Evolutionary conservation across 2,329 filamentous ascomycete species (phyloP).

Genomic region (Thermomyces lanuginosus): DNA sequence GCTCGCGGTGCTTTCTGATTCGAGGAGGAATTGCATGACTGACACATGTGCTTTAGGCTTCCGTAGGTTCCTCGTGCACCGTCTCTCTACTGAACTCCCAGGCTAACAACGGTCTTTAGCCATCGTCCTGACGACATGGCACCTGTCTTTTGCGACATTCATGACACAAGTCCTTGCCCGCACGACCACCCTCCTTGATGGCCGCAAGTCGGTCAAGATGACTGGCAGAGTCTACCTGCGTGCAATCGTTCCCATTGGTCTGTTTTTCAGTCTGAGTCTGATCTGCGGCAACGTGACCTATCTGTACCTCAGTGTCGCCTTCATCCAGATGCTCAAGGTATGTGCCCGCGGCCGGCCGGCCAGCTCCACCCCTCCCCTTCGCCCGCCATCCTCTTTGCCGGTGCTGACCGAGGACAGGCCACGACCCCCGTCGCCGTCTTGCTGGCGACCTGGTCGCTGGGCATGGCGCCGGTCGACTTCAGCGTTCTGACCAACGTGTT

Average conservation of each 20-base stretch:
- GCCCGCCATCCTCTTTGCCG: no score
- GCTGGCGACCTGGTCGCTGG: constrained; percentile 73
- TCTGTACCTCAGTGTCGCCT: constrained; percentile 84
- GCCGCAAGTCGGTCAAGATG: constrained; percentile 93
- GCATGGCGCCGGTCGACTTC: constrained; percentile 66
- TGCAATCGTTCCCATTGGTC: constrained; percentile 82
- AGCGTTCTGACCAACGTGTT: constrained; percentile 86
- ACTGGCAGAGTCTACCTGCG: constrained; percentile 82
- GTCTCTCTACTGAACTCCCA: constrained; percentile 3
- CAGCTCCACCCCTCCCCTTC: no score
- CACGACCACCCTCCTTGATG: constrained; percentile 78
- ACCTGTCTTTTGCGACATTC: constrained; percentile 78
- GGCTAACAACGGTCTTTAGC: constrained; percentile 16
- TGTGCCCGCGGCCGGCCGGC: no score
- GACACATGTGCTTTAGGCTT: no score
- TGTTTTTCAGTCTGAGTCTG: constrained; percentile 90
- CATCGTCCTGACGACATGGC: constrained; percentile 79
- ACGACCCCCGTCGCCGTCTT: constrained; percentile 90
- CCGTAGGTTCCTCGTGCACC: constrained; percentile 20
- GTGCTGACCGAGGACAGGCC: no score
- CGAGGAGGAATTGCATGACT: no score
- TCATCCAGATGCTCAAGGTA: constrained; percentile 99
- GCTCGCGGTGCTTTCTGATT: no score
- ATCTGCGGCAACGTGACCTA: constrained; percentile 96
- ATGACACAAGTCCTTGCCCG: constrained; percentile 89